Conservation (phyloP, 78 protist genomes). For the Capsaspora owczarzaki region DNA sequence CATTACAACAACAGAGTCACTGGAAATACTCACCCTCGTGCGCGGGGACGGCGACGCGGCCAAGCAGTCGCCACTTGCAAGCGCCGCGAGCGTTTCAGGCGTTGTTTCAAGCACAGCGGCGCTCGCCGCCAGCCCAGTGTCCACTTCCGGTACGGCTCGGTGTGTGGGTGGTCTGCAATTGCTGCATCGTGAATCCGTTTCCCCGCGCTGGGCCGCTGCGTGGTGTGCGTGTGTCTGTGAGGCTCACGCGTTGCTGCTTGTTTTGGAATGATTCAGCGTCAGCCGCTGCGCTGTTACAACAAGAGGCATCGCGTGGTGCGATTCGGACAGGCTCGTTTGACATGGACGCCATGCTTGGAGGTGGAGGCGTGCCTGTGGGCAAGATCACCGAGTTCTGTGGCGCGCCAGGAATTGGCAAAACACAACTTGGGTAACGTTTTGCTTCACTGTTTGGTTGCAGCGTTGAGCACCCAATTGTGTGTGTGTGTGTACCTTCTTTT, state of each 20-base stretch:
- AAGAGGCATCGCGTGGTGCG: not conserved
- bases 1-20: too few relatives aligned
- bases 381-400: slow-evolving; percentile 68
- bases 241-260: not conserved
- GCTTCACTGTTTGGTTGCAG: too few relatives aligned
- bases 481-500: too few relatives aligned
- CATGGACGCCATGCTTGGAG: not conserved
- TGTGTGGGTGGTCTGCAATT: not conserved
- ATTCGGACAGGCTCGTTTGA: not conserved
- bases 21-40: too few relatives aligned
- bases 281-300: not conserved
- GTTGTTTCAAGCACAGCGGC: too few relatives aligned
- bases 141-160: too few relatives aligned
- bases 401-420: slow-evolving; percentile 71
- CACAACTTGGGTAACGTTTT: slow-evolving; percentile 59
- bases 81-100: too few relatives aligned
- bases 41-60: too few relatives aligned
- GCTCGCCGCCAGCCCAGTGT: too few relatives aligned
- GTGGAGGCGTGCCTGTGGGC: slow-evolving; percentile 42
- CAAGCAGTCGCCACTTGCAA: too few relatives aligned
- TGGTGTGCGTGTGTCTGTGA: not conserved
- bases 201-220: not conserved
- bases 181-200: not conserved
- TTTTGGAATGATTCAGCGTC: not conserved
- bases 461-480: too few relatives aligned